These are phyloP conservation scores for Rhodomyrtus tomentosa DNA, from an alignment of 345 rosid genomes.

Conservation along the genomic window DNA sequence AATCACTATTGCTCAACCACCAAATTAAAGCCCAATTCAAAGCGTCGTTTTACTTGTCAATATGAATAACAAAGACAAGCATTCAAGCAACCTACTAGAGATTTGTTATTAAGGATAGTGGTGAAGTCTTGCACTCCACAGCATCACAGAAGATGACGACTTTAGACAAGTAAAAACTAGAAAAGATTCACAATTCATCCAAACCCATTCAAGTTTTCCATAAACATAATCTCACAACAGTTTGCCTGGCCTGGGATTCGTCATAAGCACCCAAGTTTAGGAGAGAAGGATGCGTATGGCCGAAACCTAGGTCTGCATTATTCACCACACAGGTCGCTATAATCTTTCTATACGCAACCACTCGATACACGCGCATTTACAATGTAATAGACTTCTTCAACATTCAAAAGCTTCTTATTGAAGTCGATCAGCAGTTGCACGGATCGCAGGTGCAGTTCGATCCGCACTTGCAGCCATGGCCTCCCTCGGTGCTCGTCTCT, in stretches of 20 bases:
- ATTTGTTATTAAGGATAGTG: background rate
- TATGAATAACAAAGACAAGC: background rate
- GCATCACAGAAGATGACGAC: background rate
- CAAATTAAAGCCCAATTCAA: background rate
- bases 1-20: background rate
- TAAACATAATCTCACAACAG: background rate
- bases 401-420: background rate
- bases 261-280: background rate
- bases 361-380: background rate
- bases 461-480: slow-evolving; percentile 28
- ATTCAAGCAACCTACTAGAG: background rate
- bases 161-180: background rate
- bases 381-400: background rate
- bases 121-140: background rate
- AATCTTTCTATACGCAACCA: background rate
- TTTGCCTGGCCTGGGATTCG: background rate
- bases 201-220: background rate
- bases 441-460: slow-evolving; percentile 24
- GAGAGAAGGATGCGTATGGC: background rate
- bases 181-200: background rate
- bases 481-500: slow-evolving; percentile 12
- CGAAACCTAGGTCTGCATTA: background rate
- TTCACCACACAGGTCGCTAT: background rate
- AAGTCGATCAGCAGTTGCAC: slow-evolving; percentile 12
- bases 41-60: background rate